Percentiles rank a stretch among this genome's conserved stretches.
phyloP scores from a whole-genome alignment of 2,329 filamentous ascomycete genomes.

The Trichophyton verrucosum region DNA sequence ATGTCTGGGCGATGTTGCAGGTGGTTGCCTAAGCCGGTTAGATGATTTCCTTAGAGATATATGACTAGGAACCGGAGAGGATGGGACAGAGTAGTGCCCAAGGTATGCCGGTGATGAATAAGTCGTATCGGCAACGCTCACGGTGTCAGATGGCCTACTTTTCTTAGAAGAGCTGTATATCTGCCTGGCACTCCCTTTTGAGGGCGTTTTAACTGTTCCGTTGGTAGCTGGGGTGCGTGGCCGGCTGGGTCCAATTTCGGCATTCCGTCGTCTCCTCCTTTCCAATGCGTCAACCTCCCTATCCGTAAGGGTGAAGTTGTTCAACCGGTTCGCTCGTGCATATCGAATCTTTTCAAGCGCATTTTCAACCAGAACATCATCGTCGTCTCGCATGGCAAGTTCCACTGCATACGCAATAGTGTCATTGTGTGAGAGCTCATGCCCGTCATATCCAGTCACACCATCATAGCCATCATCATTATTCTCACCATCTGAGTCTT shows the following conservation, averaged over 20 bases:
- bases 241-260: not conserved
- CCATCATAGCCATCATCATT: constrained; percentile 22
- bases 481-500: constrained; percentile 21
- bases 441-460: constrained; percentile 40
- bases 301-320: constrained; percentile 66
- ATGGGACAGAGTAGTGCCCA: constrained; percentile 28
- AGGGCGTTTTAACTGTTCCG: not conserved
- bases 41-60: constrained; percentile 13
- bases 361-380: constrained; percentile 63
- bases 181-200: not conserved
- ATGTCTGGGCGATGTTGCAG: constrained; percentile 23
- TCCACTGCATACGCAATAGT: constrained; percentile 38
- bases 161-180: not conserved
- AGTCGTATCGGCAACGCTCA: constrained; percentile 31
- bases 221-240: not conserved
- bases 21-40: constrained; percentile 25
- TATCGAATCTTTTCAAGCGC: constrained; percentile 69
- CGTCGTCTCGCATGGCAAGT: constrained; percentile 49
- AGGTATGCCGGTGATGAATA: constrained; percentile 20
- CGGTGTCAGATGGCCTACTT: not conserved
- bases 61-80: constrained; percentile 7
- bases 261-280: constrained; percentile 47
- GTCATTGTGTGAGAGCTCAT: constrained; percentile 25
- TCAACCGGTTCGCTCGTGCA: constrained; percentile 62
- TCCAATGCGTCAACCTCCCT: constrained; percentile 73